Base-by-base conservation (phyloP, 2,329 filamentous ascomycete species). In the Verticillium dahliae region DNA sequence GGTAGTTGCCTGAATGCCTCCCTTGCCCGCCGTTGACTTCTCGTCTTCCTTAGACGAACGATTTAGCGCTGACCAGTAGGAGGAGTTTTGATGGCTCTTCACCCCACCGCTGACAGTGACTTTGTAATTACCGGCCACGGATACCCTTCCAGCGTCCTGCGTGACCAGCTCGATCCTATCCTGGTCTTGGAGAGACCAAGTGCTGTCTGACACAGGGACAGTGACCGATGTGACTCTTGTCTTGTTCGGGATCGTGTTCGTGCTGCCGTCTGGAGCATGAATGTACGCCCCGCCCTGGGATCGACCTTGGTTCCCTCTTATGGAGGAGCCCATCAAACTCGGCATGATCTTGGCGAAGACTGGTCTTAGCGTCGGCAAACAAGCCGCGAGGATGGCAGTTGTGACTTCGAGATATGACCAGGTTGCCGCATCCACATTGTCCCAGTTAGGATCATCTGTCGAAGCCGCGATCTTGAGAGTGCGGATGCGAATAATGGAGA, bases 321-420 rank as follows among this genome's bases (percentile, higher is more conserved):
- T 41, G 35, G 61, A 58, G 11, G 63, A 61, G 13, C 52, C 59
- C 18, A 70, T 67, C 54, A 68, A 37, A 10, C 65, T 62, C 1
- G 69, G 68, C 9, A 69, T 58, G 33, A 67, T 27, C 6, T 62
- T 62, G n/a, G 64, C 62, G 35, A 73, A 61, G 27, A 72, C 63
- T 3, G 71, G 71, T 10, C 70, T 68, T 2, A 74, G 63, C 10
- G 71, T 68, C 7, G 70, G 71, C 27, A 73, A 65, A 34, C 68
- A 70, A 2, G 71, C 70, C 33, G 68, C 71, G 2, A 70, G 38
- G 14, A 73, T 72, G 31, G 67, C 70, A 27, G 68, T 68, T 59
- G 68, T 69, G 60, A 72, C 64, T 61, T 74, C 72, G 35, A 70
- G 68, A 56, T 70, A 67, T 11, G 70, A 70, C 68, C 70, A 72